phyloP scores from a whole-genome alignment of 1,139 yeast species.

The Yarrowia galli region DNA sequence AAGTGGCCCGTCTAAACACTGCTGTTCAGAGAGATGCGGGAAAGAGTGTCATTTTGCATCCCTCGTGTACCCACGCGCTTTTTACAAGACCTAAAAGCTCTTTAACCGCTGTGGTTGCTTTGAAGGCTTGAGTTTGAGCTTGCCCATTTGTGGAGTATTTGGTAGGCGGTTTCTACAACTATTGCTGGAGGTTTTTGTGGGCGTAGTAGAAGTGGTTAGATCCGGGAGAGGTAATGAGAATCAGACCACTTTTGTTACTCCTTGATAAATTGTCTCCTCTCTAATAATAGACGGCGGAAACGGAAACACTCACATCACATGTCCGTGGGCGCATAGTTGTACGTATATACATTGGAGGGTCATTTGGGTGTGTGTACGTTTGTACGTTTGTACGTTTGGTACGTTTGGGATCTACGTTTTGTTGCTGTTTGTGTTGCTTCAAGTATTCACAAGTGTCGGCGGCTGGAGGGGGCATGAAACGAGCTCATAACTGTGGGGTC shows the following conservation, averaged over 20 bases:
- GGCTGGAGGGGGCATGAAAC: no score
- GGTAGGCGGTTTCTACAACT: no score
- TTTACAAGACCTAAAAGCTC: slow-evolving; percentile 9
- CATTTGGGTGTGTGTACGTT: not conserved
- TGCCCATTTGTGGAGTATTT: slow-evolving; percentile 13
- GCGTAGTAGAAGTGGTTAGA: no score
- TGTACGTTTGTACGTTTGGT: no score
- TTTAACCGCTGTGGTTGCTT: slow-evolving; percentile 19
- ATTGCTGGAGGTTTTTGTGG: no score
- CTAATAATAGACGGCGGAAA: no score
- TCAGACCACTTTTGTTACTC: not conserved
- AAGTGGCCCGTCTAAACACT: not conserved
- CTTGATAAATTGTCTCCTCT: not conserved
- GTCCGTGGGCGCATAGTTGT: not conserved
- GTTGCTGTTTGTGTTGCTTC: not conserved
- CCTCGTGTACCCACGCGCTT: slow-evolving; percentile 12
- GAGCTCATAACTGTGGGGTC: no score
- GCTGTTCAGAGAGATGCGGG: not conserved
- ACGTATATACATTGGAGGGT: not conserved
- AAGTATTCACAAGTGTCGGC: no score
- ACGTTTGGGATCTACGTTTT: slow-evolving; percentile 1
- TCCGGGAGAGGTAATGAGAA: no score
- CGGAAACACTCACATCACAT: no score
- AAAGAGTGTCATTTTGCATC: slow-evolving; percentile 1
- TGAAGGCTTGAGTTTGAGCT: slow-evolving; percentile 14